Evolutionary conservation across 2,329 filamentous ascomycete genomes (phyloP), one percentile per base, ranked within the genome.

Genomic region (Aspergillus sp.): DNA sequence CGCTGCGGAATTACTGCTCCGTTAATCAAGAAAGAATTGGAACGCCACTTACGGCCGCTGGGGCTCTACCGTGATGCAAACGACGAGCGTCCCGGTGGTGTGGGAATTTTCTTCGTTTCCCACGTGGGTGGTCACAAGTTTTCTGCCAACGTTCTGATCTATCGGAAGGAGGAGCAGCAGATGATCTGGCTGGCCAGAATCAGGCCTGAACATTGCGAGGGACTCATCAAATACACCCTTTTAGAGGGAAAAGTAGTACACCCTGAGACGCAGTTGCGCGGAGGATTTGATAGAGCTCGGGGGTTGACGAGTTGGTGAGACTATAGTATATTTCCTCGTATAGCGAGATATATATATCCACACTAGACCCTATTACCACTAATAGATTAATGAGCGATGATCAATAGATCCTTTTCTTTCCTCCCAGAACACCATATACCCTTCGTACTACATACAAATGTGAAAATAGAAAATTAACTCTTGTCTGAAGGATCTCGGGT

Each of bases 81-180:
- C 72, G 92, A 96, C 73, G 87, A 91, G 74, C 81, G 92, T 49
- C 89, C 91, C 0, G 92, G 92, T 7, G 92, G 92, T 8, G 92
- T 93, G 1, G 92, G 91, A 1, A 90, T 96, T 61, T 96, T 95
- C 79, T 96, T 94, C 72, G 92, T 96, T 66, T 93, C 88, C 62
- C 93, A 97, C 72, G 91, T 96, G 4, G 93, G 94, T 36, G 94
- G 93, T 0, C 93, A 97, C 81, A 96, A 96, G 80, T 97, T 94
- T 79, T 88, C 88, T 51, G 93, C 93, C 27, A 97, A 97, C 71
- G 86, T 96, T 65, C 88, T 97, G 79, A 80, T 97, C 0, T 97
- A 97, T 75, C 84, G 92, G 17, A 84, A 71, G 60, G 77, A 75
- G 50, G 70, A 71, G 62, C 70, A 73, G 61, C 75, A 76, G 61